Evolutionary conservation across 805 yeast genomes (phyloP).

Genomic region (Ogataea neopini): DNA sequence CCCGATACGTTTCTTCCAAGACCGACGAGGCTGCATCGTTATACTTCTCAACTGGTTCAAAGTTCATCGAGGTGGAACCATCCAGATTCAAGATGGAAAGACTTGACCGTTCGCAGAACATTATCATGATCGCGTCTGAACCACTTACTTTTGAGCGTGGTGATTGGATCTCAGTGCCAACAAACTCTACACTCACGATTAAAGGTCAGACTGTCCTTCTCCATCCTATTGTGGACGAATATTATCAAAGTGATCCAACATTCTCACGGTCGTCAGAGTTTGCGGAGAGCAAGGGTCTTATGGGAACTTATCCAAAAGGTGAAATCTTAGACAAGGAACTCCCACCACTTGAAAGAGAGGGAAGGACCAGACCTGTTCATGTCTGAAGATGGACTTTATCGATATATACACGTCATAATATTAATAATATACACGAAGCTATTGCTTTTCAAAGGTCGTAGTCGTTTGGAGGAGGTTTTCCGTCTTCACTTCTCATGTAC

Average conservation of each 20-base stretch:
- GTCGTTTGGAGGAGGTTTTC: slow-evolving; percentile 83
- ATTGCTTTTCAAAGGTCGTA: slow-evolving; percentile 53
- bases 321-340: slow-evolving; percentile 50
- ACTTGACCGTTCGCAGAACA: slow-evolving; percentile 87
- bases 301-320: slow-evolving; percentile 85
- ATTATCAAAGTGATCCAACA: slow-evolving; percentile 70
- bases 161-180: slow-evolving; percentile 97
- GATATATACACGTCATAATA: slow-evolving; percentile 1
- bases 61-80: slow-evolving; percentile 85
- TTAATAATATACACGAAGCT: slow-evolving; percentile 9
- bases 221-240: slow-evolving; percentile 91
- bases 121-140: slow-evolving; percentile 92
- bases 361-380: slow-evolving; percentile 36
- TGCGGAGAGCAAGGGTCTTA: slow-evolving; percentile 89
- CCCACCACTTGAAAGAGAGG: slow-evolving; percentile 82
- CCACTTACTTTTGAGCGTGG: slow-evolving; percentile 95
- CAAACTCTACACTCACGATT: slow-evolving; percentile 82
- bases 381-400: not conserved
- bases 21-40: slow-evolving; percentile 96
- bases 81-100: slow-evolving; percentile 95
- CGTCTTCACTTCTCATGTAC: slow-evolving; percentile 81
- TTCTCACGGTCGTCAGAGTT: slow-evolving; percentile 71
- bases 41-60: slow-evolving; percentile 91
- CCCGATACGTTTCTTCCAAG: slow-evolving; percentile 84
- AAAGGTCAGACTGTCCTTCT: slow-evolving; percentile 82